Percentiles rank a stretch among this genome's conserved stretches.
Evolutionary conservation across 2,329 filamentous ascomycete species (phyloP).

Genomic region (Neonectria coccinea): DNA sequence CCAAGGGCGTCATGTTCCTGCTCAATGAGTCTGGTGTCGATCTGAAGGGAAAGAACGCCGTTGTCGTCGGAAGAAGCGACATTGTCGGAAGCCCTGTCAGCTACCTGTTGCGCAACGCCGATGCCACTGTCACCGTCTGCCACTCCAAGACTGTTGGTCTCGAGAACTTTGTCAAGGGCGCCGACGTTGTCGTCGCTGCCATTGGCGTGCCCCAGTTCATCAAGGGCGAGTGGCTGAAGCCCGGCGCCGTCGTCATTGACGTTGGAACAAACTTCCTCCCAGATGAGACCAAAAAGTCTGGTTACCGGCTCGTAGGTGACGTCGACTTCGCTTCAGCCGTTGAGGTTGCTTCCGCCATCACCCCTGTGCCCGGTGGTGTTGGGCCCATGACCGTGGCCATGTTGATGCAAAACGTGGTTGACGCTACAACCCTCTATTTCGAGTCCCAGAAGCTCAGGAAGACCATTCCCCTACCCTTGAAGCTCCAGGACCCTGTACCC

Average conservation of each 20-base stretch:
- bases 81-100: slow-evolving; percentile 98
- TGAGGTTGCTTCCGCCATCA: slow-evolving; percentile 91
- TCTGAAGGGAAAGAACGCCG: slow-evolving; percentile 89
- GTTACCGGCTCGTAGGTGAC: slow-evolving; percentile 91
- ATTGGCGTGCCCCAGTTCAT: slow-evolving; percentile 90
- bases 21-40: slow-evolving; percentile 86
- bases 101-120: slow-evolving; percentile 92
- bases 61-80: slow-evolving; percentile 93
- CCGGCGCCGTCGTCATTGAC: slow-evolving; percentile 94
- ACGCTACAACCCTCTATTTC: slow-evolving; percentile 84
- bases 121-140: slow-evolving; percentile 96
- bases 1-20: slow-evolving; percentile 96
- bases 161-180: slow-evolving; percentile 79
- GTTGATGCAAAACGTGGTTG: slow-evolving; percentile 95
- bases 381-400: slow-evolving; percentile 99
- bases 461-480: slow-evolving; percentile 85
- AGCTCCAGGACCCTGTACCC: slow-evolving; percentile 83
- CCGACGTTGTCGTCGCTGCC: slow-evolving; percentile 91
- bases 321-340: slow-evolving; percentile 90
- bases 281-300: slow-evolving; percentile 90
- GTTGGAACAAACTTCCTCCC: slow-evolving; percentile 97
- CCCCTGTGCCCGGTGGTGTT: slow-evolving; percentile 94
- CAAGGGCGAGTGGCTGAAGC: slow-evolving; percentile 95
- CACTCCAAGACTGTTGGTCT: slow-evolving; percentile 88
- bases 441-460: slow-evolving; percentile 84